Evolutionary conservation across 441 rosid genomes (phyloP).

Genomic region (Adansonia gregorii): DNA sequence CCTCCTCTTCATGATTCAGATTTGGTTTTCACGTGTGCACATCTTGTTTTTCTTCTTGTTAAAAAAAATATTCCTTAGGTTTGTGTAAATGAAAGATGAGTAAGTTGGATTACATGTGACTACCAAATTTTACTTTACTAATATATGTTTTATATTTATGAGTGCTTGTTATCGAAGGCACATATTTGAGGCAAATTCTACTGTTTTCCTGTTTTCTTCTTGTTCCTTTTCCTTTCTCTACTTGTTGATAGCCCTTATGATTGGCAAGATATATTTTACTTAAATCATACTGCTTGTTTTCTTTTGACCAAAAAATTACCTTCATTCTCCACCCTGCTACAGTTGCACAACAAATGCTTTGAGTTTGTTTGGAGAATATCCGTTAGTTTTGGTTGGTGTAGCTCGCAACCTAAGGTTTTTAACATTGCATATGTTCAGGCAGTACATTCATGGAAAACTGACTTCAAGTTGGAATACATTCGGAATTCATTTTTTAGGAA

Average conservation of each 20-base stretch:
- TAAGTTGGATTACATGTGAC: neutral
- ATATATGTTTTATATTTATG: neutral
- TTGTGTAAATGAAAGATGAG: neutral
- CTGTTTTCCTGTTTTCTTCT: neutral
- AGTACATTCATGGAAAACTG: constrained; percentile 58
- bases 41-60: neutral
- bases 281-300: neutral
- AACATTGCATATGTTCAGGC: constrained; percentile 53
- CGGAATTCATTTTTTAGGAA: constrained; percentile 86
- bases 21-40: neutral
- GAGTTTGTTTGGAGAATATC: neutral
- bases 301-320: neutral
- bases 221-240: neutral
- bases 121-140: neutral
- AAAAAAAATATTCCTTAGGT: constrained; percentile 1
- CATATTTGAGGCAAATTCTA: neutral
- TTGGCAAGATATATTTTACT: neutral
- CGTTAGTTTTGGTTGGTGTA: neutral
- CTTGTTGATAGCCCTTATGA: neutral
- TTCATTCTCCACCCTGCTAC: constrained; percentile 11
- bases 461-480: constrained; percentile 60
- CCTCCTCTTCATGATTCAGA: constrained; percentile 14
- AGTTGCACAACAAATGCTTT: neutral
- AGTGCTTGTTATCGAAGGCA: neutral
- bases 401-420: constrained; percentile 12